These are phyloP conservation scores for Oidiodendron maius DNA, from an alignment of 495 filamentous ascomycete genomes.

Conservation along the genomic window DNA sequence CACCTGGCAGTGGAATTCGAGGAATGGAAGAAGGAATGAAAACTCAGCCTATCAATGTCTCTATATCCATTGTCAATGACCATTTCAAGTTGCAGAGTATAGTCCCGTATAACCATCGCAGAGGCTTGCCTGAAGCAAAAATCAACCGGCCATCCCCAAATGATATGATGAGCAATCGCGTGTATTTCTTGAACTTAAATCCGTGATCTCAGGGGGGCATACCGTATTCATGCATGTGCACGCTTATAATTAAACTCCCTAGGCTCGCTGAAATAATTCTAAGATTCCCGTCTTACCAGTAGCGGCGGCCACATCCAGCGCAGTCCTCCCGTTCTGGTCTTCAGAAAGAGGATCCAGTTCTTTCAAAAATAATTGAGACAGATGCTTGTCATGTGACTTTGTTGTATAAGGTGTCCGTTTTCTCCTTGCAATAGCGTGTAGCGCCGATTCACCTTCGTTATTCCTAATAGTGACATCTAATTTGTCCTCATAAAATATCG, in stretches of 20 bases:
- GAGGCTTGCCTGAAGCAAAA: too few species aligned
- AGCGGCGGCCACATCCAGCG: slow-evolving; percentile 20
- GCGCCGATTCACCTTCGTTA: background rate
- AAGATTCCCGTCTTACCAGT: slow-evolving; percentile 15
- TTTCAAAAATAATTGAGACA: slow-evolving; percentile 1
- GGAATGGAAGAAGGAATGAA: slow-evolving; percentile 65
- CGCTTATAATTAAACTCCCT: too few species aligned
- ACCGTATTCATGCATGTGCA: too few species aligned
- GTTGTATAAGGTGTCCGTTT: background rate
- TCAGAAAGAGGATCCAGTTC: slow-evolving; percentile 27
- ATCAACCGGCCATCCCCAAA: too few species aligned
- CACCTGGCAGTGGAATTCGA: slow-evolving; percentile 81
- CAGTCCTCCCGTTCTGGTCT: slow-evolving; percentile 24
- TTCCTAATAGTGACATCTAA: background rate
- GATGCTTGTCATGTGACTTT: background rate
- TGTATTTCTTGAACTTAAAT: too few species aligned
- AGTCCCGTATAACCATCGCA: too few species aligned
- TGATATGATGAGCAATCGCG: too few species aligned
- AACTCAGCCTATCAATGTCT: too few species aligned
- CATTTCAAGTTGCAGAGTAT: too few species aligned
- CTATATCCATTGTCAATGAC: too few species aligned
- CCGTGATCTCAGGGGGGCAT: too few species aligned
- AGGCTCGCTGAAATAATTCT: slow-evolving; percentile 18
- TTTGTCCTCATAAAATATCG: background rate
- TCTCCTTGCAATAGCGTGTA: background rate